Base-by-base conservation (phyloP, 495 filamentous ascomycete species). In the Apodospora peruviana region DNA sequence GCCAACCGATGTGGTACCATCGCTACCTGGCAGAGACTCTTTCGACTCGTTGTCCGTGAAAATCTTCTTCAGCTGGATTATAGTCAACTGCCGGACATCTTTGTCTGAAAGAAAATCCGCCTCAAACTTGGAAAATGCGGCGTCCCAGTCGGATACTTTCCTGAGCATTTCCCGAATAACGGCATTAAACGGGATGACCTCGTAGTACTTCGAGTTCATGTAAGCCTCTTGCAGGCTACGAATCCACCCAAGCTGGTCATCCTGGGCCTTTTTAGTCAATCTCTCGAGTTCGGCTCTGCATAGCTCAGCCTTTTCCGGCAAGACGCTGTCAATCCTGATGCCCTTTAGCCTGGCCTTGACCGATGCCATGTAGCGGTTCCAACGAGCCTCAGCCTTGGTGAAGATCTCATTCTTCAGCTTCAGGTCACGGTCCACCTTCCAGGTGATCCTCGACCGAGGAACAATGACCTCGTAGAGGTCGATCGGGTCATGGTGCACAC, bases 71-170 rank as follows among this genome's bases (percentile, higher is more conserved):
- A 99, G 74, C 56, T 99, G 94, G 27, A 95, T 75, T 20, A 90
- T 86, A 36, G 94, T 91, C 42, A 99, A 71, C 53, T 91, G 80
- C 50, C 90, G 80, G 51, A 99, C 96, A 69, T 99, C 94, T 57
- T 96, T 97, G 58, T 99, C 94, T 0, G 91, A 96, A 60, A 99
- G 90, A 66, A 93, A 99, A 53, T 91, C 87, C 43, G 81, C 81
- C 59, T 99, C 94, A 50, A 99, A 96, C 25, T 88, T 84, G 27
- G 81, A 79, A 65, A 99, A 99, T 3, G 78, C 79, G 19, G 80
- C 81, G 57, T 99, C 94, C 94, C 94, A 99, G 55, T 90, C 88
- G 7, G 88, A 83, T 8, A 91, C 90, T 55, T 89, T 95, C 61
- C 96, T 91, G 54, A 96, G 86, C 71, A 95, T 87, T 21, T 84